A percentile compares a stretch with the other conserved stretches of the same genome.
These are phyloP conservation scores for Hyaloscypha bicolor DNA, from an alignment of 495 filamentous ascomycete species.

Conservation along the genomic window DNA sequence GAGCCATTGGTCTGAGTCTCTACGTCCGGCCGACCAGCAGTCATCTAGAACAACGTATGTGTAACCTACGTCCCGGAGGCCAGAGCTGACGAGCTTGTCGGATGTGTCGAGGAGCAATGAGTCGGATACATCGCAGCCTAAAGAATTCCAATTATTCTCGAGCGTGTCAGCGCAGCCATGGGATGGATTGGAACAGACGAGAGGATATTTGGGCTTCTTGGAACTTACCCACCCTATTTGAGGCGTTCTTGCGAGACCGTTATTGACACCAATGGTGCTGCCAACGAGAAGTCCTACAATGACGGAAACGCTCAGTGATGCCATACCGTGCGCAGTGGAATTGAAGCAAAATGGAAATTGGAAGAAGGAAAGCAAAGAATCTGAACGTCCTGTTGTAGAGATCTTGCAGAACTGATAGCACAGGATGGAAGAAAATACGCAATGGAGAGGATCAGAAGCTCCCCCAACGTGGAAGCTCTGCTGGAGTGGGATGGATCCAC, in stretches of 20 bases:
- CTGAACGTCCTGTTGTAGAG: not conserved
- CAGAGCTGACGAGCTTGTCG: constrained; percentile 46
- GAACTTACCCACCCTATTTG: constrained; percentile 27
- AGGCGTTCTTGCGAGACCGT: constrained; percentile 28
- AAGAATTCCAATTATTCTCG: constrained; percentile 27
- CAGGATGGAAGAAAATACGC: not conserved
- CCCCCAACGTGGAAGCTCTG: not conserved
- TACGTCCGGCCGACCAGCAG: constrained; percentile 50
- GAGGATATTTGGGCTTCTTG: constrained; percentile 4
- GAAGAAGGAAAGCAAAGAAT: constrained; percentile 4
- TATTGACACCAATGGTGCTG: constrained; percentile 17
- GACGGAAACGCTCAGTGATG: constrained; percentile 6
- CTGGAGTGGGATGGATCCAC: constrained; percentile 5
- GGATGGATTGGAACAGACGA: not conserved
- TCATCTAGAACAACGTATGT: constrained; percentile 59
- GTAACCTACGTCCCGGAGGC: constrained; percentile 56
- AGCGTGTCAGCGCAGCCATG: not conserved
- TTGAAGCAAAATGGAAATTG: constrained; percentile 3
- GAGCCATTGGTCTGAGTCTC: constrained; percentile 26
- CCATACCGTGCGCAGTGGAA: constrained; percentile 8
- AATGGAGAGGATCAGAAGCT: constrained; percentile 3
- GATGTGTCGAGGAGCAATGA: constrained; percentile 49
- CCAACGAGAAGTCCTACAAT: constrained; percentile 11
- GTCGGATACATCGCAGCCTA: constrained; percentile 49
- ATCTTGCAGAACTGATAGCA: not conserved